A percentile compares a stretch with the other conserved stretches of the same genome.
phyloP scores from a whole-genome alignment of 2,329 filamentous ascomycete species.

The Colletotrichum musae region DNA sequence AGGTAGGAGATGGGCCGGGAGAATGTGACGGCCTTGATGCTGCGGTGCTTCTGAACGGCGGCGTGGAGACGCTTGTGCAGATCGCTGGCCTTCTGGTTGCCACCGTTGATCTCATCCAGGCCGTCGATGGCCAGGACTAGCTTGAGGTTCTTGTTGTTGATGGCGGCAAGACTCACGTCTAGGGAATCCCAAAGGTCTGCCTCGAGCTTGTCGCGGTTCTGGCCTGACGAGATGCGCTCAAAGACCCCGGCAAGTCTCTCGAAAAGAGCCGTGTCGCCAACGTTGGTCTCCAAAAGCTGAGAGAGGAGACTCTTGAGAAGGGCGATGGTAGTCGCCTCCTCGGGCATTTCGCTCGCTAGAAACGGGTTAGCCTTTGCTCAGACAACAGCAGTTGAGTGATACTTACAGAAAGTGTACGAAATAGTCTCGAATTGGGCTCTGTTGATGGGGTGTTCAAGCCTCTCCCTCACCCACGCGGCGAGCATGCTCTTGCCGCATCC shows the following conservation, averaged over 20 bases:
- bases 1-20: constrained; percentile 52
- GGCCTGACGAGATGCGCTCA: constrained; percentile 44
- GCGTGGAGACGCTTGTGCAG: constrained; percentile 52
- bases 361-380: neutral
- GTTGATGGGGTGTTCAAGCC: constrained; percentile 55
- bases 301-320: constrained; percentile 55
- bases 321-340: constrained; percentile 49
- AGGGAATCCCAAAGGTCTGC: constrained; percentile 52
- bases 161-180: constrained; percentile 50
- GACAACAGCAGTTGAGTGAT: no score
- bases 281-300: constrained; percentile 55
- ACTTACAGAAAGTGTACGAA: constrained; percentile 55
- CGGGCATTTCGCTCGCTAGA: constrained; percentile 47
- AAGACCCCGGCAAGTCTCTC: constrained; percentile 49
- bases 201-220: constrained; percentile 47
- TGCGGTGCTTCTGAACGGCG: constrained; percentile 47
- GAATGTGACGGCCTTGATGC: constrained; percentile 52
- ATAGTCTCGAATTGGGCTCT: constrained; percentile 53
- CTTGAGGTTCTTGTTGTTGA: constrained; percentile 46
- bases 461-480: constrained; percentile 57
- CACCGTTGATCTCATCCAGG: constrained; percentile 52
- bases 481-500: constrained; percentile 56
- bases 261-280: constrained; percentile 54
- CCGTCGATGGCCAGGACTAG: constrained; percentile 55
- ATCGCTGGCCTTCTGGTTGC: constrained; percentile 42